Base-by-base conservation (phyloP, 192 early-diverging fungal species). In the Phlyctochytrium bullatum region DNA sequence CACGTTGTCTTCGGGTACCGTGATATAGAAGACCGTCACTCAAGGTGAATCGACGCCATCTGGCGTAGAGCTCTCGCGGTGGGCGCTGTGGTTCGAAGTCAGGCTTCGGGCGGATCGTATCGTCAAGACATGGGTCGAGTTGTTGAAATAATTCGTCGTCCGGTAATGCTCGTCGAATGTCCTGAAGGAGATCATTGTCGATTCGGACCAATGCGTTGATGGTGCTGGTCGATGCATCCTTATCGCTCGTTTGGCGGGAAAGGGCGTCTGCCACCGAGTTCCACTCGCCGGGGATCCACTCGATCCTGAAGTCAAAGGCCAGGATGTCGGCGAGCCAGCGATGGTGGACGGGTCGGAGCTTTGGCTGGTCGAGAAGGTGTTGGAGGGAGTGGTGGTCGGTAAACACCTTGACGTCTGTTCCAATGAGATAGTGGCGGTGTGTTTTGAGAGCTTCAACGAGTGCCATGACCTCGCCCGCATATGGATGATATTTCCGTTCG, bases 211-310 rank as follows among this genome's bases (percentile, higher is more conserved):
- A 33, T n/a, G n/a, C n/a, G n/a, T n/a, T n/a, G n/a, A n/a, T n/a
- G 10, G 17, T 58, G 56, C n/a, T 17, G 10, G 25, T 10, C 10
- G 12, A n/a, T n/a, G n/a, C n/a, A 25, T 17, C 16, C n/a, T 12
- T 58, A 6, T 63, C 52, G 61, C 64, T 20, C 0, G 61, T 47
- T 30, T 33, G 47, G 0, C 69, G 68, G 16, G 64, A 73, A 4
- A 73, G 64, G 2, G 62, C 25, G 65, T 76, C 69, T 6, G 74
- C 74, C 34, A 76, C 36, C 27, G 40, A 67, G 33, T 76, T 76
- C 58, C 58, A 73, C 54, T 67, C 34, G 30, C 74, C 74, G 1
- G 56, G 67, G 27, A 59, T 33, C 29, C 64, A 72, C n/a, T 66
- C 20, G 28, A 75, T 65, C 17, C 53, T 50, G 56, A 72, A 73